phyloP scores from a whole-genome alignment of 345 rosid genomes.

The Streptanthus diversifolius region DNA sequence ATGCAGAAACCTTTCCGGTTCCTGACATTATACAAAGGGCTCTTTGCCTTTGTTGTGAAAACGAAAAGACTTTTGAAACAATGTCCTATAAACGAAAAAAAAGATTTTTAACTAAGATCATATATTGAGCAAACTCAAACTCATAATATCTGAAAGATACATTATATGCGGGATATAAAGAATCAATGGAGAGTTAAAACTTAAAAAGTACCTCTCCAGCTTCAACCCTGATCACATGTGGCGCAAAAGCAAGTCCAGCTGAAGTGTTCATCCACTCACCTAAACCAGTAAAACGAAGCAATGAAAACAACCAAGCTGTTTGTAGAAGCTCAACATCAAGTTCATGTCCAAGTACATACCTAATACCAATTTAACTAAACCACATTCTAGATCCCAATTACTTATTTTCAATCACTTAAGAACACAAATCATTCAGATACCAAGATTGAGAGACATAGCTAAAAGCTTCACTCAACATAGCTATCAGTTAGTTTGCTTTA shows the following conservation, averaged over 20 bases:
- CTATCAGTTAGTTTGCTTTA: not conserved
- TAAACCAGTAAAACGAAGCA: constrained; percentile 31
- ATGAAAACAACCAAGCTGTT: not conserved
- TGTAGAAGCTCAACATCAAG: not conserved
- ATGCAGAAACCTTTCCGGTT: constrained; percentile 65
- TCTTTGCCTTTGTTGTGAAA: constrained; percentile 83
- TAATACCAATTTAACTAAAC: not conserved
- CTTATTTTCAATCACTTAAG: not conserved
- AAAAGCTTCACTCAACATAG: not conserved
- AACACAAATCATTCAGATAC: not conserved
- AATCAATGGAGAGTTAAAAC: not conserved
- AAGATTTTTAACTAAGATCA: not conserved
- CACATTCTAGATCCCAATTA: not conserved
- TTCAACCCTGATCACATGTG: constrained; percentile 72
- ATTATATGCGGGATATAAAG: not conserved
- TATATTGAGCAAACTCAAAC: not conserved
- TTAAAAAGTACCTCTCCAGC: constrained; percentile 75
- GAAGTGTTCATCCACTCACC: constrained; percentile 96
- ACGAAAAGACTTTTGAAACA: constrained; percentile 62
- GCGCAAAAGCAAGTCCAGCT: constrained; percentile 86
- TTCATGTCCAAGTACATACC: not conserved
- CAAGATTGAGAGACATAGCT: not conserved
- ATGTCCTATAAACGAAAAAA: constrained; percentile 52
- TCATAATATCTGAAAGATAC: not conserved
- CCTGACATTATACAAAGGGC: constrained; percentile 87